Base-by-base conservation (phyloP, 305 asterid species). In the Striga hermonthica region DNA sequence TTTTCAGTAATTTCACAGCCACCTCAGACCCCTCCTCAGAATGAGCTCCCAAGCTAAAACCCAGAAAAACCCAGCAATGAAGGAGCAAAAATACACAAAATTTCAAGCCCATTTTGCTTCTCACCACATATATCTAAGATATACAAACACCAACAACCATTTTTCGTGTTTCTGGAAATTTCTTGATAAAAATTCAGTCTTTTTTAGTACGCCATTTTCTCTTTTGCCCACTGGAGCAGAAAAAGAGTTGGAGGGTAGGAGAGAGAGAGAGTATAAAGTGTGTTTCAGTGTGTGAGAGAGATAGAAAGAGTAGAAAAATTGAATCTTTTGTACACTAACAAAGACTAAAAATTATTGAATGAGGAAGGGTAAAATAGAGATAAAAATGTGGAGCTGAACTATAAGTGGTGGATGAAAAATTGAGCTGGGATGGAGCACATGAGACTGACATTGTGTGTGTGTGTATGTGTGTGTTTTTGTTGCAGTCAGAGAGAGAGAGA, bases 381-480 rank as follows among this genome's bases (percentile, higher is more conserved):
- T 70, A 74, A 74, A 68, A 65, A 63, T 43, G 15, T 44, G 12
- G 47, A 6, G 47, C 36, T 60, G 31, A 2, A 22, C 31, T 22
- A 2, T 2, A 22, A 77, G 79, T 82, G 84, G 82, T 73, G 72
- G 80, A 71, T 67, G 82, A 71, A 69, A 60, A 72, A 62, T 71
- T 7, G 62, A 55, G 72, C 28, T 39, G 75, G 75, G 88, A 82
- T 81, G 73, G 58, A 81, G 74, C 76, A 83, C 82, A 74, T 76
- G 93, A 85, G 86, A 82, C 86, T 82, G 92, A 76, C 88, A 81
- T 56, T 9, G 41, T 56, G 40, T 56, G 41, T 22, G 60, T 56
- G 61, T 49, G 55, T 49, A 15, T 11, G 57, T 3, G 34, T 0
- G 66, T 66, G 75, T 57, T 55, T 61, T 74, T 64, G 39, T 40